Base-by-base conservation (phyloP, 2,329 filamentous ascomycete species). In the Aspergillus sp. region DNA sequence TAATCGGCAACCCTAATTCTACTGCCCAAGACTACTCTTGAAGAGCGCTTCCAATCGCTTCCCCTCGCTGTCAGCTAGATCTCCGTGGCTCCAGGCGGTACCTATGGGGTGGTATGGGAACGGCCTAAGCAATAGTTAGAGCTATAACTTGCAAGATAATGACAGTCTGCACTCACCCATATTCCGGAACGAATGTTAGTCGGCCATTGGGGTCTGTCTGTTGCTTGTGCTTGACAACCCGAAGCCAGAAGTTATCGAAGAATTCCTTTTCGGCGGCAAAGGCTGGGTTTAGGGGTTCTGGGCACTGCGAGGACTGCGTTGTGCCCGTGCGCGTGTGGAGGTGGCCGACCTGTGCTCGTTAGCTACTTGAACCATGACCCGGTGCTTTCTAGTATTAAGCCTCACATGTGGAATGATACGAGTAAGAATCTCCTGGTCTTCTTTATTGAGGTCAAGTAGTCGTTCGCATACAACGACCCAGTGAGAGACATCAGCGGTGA, bases 271-370 rank as follows among this genome's bases (percentile, higher is more conserved):
- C 72, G 1, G 64, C 50, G 4, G 60, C 57, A 31, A 72, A 75
- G 19, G 62, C 56, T 0, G 67, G 65, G 33, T 73, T 65, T 2
- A 67, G 63, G 2, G 73, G 73, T 4, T 75, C 71, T 1, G 72
- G 70, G 24, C 72, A 74, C 46, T 75, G 73, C 0, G 73, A 74
- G 0, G 72, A 67, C 31, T 75, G 72, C 2, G 72, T 73, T 9
- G 72, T 75, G 15, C 73, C 70, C 17, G 73, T 73, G 24, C 73
- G 64, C 1, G 72, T 63, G 51, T 75, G 73, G 21, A 74, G 72
- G 44, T 75, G 72, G 27, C 66, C 59, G 12, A 74, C 71, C 72
- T 74, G 12, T 31, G 9, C 27, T 31, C 8, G 9, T 31, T 31
- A 31, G 27, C 11, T 11, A 31, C 27, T 31, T 9, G 9, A 31